Evolutionary conservation across 306 rosid species (phyloP).

Genomic region (Pueraria montana): DNA sequence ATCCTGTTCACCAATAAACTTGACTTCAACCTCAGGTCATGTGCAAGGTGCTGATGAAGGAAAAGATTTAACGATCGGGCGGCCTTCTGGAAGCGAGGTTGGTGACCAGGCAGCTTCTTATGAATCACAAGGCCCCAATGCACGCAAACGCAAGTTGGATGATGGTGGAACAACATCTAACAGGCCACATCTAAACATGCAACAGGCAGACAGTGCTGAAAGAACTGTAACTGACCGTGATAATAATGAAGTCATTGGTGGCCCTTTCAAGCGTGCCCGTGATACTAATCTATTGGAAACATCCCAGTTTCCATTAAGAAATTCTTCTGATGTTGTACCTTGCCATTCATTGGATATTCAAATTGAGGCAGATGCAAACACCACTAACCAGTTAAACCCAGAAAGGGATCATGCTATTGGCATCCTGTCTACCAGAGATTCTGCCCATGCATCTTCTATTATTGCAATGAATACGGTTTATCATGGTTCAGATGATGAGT

Average conservation of each 20-base stretch:
- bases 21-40: slow-evolving; percentile 59
- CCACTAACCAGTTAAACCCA: slow-evolving; percentile 53
- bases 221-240: slow-evolving; percentile 81
- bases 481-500: slow-evolving; percentile 80
- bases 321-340: slow-evolving; percentile 76
- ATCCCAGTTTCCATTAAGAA: slow-evolving; percentile 64
- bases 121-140: slow-evolving; percentile 88
- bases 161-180: slow-evolving; percentile 61
- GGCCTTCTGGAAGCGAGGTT: slow-evolving; percentile 84
- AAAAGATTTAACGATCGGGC: slow-evolving; percentile 74
- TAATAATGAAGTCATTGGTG: slow-evolving; percentile 78
- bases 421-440: slow-evolving; percentile 76
- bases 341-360: slow-evolving; percentile 75
- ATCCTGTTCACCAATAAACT: slow-evolving; percentile 63
- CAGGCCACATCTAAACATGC: slow-evolving; percentile 42
- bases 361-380: slow-evolving; percentile 52
- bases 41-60: slow-evolving; percentile 70
- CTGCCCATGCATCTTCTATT: slow-evolving; percentile 91
- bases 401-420: slow-evolving; percentile 69
- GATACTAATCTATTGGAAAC: slow-evolving; percentile 67
- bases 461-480: slow-evolving; percentile 87
- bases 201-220: slow-evolving; percentile 89
- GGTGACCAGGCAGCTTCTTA: slow-evolving; percentile 87
- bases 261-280: slow-evolving; percentile 84
- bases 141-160: slow-evolving; percentile 81